Conservation (phyloP, 2,329 filamentous ascomycete genomes). For the Ilyonectria robusta region DNA sequence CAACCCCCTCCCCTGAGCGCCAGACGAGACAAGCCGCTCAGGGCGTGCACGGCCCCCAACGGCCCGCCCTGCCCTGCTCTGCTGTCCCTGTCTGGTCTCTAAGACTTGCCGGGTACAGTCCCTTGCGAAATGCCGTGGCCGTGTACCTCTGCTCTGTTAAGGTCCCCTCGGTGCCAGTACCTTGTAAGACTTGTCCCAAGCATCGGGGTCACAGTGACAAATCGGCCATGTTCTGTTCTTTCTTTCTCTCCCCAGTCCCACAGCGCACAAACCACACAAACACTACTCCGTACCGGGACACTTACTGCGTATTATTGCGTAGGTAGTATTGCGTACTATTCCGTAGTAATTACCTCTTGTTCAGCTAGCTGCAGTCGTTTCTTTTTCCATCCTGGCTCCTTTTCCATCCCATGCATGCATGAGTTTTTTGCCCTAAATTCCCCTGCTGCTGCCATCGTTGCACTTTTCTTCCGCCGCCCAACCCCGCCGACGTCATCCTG, state of each 20-base stretch:
- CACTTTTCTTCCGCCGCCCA: background rate
- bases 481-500: slow-evolving; percentile 33
- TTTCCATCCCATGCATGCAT: background rate
- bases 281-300: background rate
- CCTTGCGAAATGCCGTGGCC: background rate
- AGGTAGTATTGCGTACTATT: no score
- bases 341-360: no score
- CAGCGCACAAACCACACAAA: background rate
- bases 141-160: background rate
- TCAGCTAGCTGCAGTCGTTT: no score
- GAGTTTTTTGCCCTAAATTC: background rate
- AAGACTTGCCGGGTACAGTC: no score
- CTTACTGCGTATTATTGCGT: no score
- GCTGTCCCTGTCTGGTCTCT: background rate
- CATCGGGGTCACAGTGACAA: slow-evolving; percentile 24
- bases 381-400: no score
- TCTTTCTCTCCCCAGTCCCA: background rate
- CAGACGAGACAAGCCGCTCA: background rate
- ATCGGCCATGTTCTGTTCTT: slow-evolving; percentile 11
- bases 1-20: background rate
- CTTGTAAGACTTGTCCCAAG: slow-evolving; percentile 25
- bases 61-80: slow-evolving; percentile 13
- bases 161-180: background rate
- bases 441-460: slow-evolving; percentile 13
- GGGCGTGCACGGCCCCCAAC: slow-evolving; percentile 13